These are phyloP conservation scores for Salix exigua DNA, from an alignment of 345 rosid species.

Conservation along the genomic window DNA sequence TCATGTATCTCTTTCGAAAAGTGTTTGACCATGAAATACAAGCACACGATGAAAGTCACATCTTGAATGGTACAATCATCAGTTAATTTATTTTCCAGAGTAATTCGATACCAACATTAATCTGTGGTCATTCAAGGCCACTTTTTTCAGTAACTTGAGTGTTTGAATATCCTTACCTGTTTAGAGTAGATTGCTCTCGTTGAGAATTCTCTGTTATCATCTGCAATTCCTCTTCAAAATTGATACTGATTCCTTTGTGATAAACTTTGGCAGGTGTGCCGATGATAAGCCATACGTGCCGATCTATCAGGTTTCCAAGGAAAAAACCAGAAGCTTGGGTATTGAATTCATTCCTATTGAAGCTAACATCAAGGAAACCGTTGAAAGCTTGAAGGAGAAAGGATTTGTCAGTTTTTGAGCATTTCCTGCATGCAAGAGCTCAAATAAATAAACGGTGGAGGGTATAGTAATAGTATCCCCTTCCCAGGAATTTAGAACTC, in stretches of 20 bases:
- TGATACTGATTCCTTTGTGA: background rate
- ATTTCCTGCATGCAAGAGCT: background rate
- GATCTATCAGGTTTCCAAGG: constrained; percentile 74
- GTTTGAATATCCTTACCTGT: background rate
- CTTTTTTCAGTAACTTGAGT: background rate
- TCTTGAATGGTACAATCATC: background rate
- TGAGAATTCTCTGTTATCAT: background rate
- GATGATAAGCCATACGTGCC: constrained; percentile 75
- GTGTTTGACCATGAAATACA: background rate
- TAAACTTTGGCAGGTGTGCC: constrained; percentile 48
- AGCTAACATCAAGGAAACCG: constrained; percentile 76
- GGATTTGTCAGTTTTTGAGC: constrained; percentile 47
- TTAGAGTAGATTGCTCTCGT: background rate
- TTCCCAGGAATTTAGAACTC: background rate
- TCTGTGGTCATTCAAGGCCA: background rate
- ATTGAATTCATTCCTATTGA: constrained; percentile 76
- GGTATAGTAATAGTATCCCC: background rate
- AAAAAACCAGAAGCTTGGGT: constrained; percentile 69
- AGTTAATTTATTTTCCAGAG: background rate
- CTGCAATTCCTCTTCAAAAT: background rate
- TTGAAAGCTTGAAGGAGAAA: constrained; percentile 89
- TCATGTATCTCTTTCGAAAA: background rate
- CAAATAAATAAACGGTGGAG: background rate
- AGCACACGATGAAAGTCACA: background rate
- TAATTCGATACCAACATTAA: background rate